Evolutionary conservation across 768 basidiomycete species (phyloP).

Genomic region (Sarcodon sp.): DNA sequence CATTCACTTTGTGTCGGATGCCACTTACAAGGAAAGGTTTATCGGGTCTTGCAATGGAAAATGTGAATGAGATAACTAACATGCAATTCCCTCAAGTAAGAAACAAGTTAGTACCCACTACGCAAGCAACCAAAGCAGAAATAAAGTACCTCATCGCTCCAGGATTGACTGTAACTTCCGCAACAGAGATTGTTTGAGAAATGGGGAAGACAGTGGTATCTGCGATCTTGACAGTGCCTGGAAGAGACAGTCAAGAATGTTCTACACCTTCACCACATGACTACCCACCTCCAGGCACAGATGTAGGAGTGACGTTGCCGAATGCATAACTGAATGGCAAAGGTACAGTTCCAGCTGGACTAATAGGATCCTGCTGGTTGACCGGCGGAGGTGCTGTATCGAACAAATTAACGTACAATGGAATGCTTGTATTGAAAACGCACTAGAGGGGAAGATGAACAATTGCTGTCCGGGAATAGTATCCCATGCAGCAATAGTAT

Average conservation of each 20-base stretch:
- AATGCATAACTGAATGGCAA: constrained; percentile 32
- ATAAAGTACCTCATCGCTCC: constrained; percentile 41
- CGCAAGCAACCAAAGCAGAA: too few species aligned
- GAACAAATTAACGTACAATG: not conserved
- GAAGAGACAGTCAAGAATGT: too few species aligned
- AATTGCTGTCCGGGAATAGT: constrained; percentile 32
- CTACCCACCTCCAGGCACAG: constrained; percentile 23
- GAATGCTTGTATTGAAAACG: not conserved
- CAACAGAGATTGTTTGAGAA: constrained; percentile 34
- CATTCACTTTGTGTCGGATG: constrained; percentile 56
- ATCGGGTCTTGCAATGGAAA: not conserved
- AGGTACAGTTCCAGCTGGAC: constrained; percentile 28
- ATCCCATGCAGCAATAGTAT: constrained; percentile 23
- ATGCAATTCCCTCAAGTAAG: not conserved
- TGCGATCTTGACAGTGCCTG: constrained; percentile 30
- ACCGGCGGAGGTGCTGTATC: constrained; percentile 20
- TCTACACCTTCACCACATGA: too few species aligned
- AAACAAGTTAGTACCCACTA: too few species aligned
- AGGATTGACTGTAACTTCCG: constrained; percentile 42
- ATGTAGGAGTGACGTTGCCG: constrained; percentile 29
- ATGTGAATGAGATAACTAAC: not conserved
- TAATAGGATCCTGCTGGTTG: constrained; percentile 20
- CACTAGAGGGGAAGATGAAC: constrained; percentile 39
- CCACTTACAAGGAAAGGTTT: constrained; percentile 33
- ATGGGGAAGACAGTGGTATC: constrained; percentile 37